Evolutionary conservation across 371 early-diverging fungal genomes (phyloP), one percentile per base, ranked within the genome.

Genomic region (Phascolomyces articulosus): DNA sequence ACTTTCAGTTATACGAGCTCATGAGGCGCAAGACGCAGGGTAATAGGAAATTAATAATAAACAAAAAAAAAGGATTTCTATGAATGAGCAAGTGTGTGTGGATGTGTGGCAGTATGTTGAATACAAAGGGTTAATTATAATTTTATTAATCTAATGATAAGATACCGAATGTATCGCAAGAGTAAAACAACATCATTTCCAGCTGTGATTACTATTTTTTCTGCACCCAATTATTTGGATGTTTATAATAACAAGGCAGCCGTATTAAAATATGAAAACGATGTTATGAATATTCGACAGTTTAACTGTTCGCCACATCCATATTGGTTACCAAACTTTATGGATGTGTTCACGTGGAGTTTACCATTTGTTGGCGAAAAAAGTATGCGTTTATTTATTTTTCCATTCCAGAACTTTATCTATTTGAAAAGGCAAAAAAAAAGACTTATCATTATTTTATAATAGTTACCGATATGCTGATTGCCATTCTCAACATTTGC

Each of bases 341-440:
- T 96, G 94, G 96, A 99, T 75, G 97, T 95, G 4, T 97, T 99
- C 65, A 94, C 94, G n/a, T 98, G 99, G 98, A 95, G 94, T 38
- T 76, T 98, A 65, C 98, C 99, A 0, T 99, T 99, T 84, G 95
- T 99, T 26, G 95, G 97, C 31, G 98, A 98, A 82, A 98, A 99
- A 75, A 94, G 94, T 94, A 85, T 38, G 82, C 66, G 26, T 54
- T 54, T 26, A 10, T 21, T 18, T 20, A 8, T 63, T 31, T 28
- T 41, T 34, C 2, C 24, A 11, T 47, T 26, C n/a, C n/a, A n/a
- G n/a, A n/a, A n/a, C n/a, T n/a, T n/a, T n/a, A n/a, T n/a, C n/a
- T n/a, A n/a, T n/a, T n/a, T n/a, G n/a, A n/a, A n/a, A n/a, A n/a
- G n/a, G n/a, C n/a, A n/a, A n/a, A n/a, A n/a, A n/a, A n/a, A n/a